Conservation (phyloP, 2,329 filamentous ascomycete genomes). For the Aspergillus caelatus region DNA sequence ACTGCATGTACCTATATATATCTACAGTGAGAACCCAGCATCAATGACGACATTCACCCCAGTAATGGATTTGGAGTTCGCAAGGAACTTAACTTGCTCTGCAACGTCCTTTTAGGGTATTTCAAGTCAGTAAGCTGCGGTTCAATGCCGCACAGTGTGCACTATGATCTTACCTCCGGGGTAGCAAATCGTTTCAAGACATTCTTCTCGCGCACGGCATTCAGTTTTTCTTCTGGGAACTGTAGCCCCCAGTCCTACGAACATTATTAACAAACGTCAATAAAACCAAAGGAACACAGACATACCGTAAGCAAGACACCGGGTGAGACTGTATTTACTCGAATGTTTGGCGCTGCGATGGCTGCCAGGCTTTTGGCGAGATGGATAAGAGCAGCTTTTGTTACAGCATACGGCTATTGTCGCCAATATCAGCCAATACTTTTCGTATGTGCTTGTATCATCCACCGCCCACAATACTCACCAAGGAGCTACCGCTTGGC, state of each 20-base stretch:
- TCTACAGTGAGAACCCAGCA: neutral
- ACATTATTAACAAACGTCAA: neutral
- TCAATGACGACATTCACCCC: neutral
- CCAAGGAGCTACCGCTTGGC: slow-evolving; percentile 62
- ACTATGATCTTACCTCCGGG: neutral
- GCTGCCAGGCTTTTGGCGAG: neutral
- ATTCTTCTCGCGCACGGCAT: neutral
- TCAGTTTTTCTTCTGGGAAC: neutral
- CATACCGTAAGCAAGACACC: neutral
- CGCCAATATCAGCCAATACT: neutral
- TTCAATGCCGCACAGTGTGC: neutral
- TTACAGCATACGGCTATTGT: neutral
- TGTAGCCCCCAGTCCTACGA: neutral
- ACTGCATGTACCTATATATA: neutral
- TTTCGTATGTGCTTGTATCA: neutral
- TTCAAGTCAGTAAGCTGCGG: neutral
- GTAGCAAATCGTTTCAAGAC: neutral
- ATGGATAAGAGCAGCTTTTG: neutral
- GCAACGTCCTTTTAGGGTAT: neutral
- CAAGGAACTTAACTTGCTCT: neutral
- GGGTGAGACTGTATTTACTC: neutral
- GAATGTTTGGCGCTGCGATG: neutral
- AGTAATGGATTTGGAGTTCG: neutral
- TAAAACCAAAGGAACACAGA: neutral
- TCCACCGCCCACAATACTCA: neutral